Percentiles rank a stretch among this genome's conserved stretches.
Evolutionary conservation across 352 stramenopile species (phyloP).

Genomic region (Phytophthora litchii): DNA sequence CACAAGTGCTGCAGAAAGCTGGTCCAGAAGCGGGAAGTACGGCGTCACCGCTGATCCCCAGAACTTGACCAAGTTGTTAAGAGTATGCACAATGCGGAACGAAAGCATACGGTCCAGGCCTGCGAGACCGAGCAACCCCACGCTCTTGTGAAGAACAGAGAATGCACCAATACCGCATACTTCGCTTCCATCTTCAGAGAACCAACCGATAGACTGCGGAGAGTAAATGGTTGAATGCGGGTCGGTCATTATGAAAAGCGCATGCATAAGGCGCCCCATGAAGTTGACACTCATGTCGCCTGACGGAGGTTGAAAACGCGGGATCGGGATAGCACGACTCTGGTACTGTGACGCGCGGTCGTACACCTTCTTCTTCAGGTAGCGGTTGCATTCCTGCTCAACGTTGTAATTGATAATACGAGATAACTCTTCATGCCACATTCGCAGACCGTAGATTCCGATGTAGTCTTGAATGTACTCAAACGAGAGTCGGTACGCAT

Average conservation of each 20-base stretch:
- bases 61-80: slow-evolving; percentile 95
- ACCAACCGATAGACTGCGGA: slow-evolving; percentile 93
- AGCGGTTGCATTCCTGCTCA: slow-evolving; percentile 96
- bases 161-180: slow-evolving; percentile 92
- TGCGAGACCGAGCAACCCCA: slow-evolving; percentile 91
- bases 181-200: slow-evolving; percentile 82
- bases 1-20: slow-evolving; percentile 82
- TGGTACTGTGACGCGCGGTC: slow-evolving; percentile 91
- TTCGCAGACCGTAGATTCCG: slow-evolving; percentile 93
- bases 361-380: slow-evolving; percentile 95
- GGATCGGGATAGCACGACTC: slow-evolving; percentile 92
- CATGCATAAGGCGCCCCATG: slow-evolving; percentile 92
- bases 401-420: slow-evolving; percentile 96
- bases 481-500: slow-evolving; percentile 92
- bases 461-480: slow-evolving; percentile 98
- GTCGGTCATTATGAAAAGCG: slow-evolving; percentile 94
- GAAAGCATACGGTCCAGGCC: slow-evolving; percentile 93
- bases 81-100: slow-evolving; percentile 92
- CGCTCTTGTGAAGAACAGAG: slow-evolving; percentile 88
- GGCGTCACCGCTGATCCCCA: slow-evolving; percentile 89
- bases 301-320: slow-evolving; percentile 86
- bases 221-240: slow-evolving; percentile 92
- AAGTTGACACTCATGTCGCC: slow-evolving; percentile 92
- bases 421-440: slow-evolving; percentile 95
- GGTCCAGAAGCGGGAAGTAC: slow-evolving; percentile 90